A percentile compares a stretch with the other conserved stretches of the same genome.
Conservation (phyloP, 1,139 yeast genomes). For the Geotrichum restrictum region DNA sequence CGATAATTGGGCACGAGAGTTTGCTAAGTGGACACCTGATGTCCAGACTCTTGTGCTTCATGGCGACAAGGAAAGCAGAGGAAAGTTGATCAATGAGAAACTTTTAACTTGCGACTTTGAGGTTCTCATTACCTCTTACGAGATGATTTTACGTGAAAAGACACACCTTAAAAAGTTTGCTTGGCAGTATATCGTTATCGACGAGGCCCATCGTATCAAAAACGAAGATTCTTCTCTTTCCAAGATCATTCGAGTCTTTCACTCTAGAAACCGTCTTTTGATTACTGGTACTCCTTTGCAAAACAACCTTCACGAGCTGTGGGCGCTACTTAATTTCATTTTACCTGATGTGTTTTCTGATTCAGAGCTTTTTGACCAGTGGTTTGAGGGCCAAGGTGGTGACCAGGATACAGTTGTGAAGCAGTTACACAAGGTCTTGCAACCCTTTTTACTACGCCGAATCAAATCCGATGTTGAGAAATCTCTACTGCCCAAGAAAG, state of each 20-base stretch:
- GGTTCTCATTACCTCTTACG: conserved; percentile 84
- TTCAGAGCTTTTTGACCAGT: conserved; percentile 81
- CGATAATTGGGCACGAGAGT: conserved; percentile 94
- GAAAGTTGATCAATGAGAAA: conserved; percentile 53
- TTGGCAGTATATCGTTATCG: conserved; percentile 93
- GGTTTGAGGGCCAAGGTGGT: conserved; percentile 58
- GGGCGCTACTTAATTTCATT: conserved; percentile 89
- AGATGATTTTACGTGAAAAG: conserved; percentile 87
- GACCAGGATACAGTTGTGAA: conserved; percentile 77
- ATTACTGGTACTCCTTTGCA: conserved; percentile 97
- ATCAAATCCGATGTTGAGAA: conserved; percentile 91
- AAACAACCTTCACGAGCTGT: conserved; percentile 87
- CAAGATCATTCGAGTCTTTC: conserved; percentile 81
- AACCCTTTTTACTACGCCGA: conserved; percentile 84
- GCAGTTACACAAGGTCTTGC: conserved; percentile 76
- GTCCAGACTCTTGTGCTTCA: conserved; percentile 79
- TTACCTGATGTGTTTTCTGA: conserved; percentile 94
- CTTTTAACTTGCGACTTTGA: conserved; percentile 76
- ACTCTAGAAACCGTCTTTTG: conserved; percentile 75
- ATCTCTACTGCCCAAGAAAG: conserved; percentile 84
- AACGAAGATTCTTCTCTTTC: conserved; percentile 89
- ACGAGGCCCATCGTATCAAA: conserved; percentile 95
- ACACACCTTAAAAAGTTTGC: conserved; percentile 70
- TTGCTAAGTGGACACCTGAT: conserved; percentile 94
- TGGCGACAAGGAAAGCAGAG: conserved; percentile 79